Conservation (phyloP, 306 rosid genomes). For the Argentina anserina region DNA sequence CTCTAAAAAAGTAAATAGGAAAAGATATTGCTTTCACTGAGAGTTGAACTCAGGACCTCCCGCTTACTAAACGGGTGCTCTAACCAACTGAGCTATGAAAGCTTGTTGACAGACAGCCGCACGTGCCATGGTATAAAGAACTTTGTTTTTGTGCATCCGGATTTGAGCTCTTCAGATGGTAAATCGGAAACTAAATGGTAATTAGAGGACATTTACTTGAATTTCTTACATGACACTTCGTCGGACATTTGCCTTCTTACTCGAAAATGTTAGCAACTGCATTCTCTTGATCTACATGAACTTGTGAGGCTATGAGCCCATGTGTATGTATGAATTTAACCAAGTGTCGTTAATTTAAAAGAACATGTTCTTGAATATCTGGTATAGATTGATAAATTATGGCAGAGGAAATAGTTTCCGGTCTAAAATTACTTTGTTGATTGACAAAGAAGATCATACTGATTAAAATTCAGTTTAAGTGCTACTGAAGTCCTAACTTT, state of each 20-base stretch:
- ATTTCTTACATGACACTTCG: too few species aligned
- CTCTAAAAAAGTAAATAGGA: not conserved
- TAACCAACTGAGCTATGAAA: slow-evolving; percentile 49
- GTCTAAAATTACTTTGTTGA: too few species aligned
- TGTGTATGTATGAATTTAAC: not conserved
- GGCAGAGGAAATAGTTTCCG: too few species aligned
- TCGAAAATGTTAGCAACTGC: not conserved
- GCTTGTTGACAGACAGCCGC: not conserved
- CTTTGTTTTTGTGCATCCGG: slow-evolving; percentile 34
- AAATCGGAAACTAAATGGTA: too few species aligned
- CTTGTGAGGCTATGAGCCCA: not conserved
- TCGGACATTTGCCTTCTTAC: too few species aligned
- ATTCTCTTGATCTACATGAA: not conserved
- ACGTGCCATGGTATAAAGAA: too few species aligned
- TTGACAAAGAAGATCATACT: too few species aligned
- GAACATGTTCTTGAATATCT: not conserved
- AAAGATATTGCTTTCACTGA: slow-evolving; percentile 29
- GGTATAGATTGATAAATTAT: too few species aligned
- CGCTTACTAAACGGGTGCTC: slow-evolving; percentile 51
- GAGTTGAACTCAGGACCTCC: slow-evolving; percentile 49
- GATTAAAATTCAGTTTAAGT: too few species aligned
- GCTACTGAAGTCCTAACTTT: too few species aligned
- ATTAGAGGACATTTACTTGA: too few species aligned
- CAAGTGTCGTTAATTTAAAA: too few species aligned
- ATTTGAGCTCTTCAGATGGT: slow-evolving; percentile 10